Evolutionary conservation across 352 stramenopile genomes (phyloP), one percentile per base, ranked within the genome.

Genomic region (Halophytophthora batemanensis): DNA sequence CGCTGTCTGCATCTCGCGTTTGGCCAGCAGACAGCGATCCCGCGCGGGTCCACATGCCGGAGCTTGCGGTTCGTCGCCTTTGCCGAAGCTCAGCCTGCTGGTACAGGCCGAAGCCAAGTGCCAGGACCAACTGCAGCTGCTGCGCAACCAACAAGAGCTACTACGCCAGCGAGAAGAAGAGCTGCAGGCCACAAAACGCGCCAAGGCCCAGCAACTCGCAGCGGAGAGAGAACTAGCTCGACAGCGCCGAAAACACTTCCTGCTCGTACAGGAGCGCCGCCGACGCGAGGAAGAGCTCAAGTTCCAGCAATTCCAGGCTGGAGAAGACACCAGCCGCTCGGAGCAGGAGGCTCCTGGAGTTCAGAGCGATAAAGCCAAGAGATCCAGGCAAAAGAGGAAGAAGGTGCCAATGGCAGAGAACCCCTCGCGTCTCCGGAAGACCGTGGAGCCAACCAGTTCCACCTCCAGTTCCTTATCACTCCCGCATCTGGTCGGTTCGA

Each of bases 51-150:
- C 28, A 14, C 21, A 48, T 25, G 28, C 29, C 46, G 21, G 38
- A 42, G 12, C 18, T 23, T 37, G 33, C 53, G 39, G 35, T 25
- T 38, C 64, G 22, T 74, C 65, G 15, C 47, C 71, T 4, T 42
- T 84, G 41, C 62, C 76, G 2, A 85, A 79, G 36, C 54, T 85
- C 18, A 77, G 60, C 43, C 42, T 69, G 13, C 62, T 87, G 4
- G 64, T 82, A 39, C 75, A 81, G 45, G 74, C 66, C 2, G 71
- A 87, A 40, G 72, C 69, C 21, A 76, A 77, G 51, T 82, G 74
- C 36, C 66, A 82, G 19, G 62, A 73, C 17, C 77, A 87, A 46
- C 48, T 87, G 5, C 45, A 70, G 39, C 22, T 77, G n/a, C 53
- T 87, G 11, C 56, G 65, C 1, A 50, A 58, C 28, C 71, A 82